Conservation (phyloP, 2,329 filamentous ascomycete genomes). For the Stachybotrys elegans region DNA sequence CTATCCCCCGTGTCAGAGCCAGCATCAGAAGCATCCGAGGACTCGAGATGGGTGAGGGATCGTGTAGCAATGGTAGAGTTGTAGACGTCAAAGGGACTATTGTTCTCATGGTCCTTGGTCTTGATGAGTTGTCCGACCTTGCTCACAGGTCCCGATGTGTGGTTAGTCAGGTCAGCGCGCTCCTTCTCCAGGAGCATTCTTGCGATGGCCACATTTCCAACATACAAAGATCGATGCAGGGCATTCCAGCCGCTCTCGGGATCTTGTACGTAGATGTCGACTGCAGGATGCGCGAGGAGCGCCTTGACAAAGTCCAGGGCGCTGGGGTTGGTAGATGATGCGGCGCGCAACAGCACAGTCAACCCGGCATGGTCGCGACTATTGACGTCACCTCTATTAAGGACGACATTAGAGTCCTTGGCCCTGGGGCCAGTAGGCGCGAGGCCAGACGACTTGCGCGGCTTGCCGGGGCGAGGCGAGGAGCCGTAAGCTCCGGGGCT, state of each 20-base stretch:
- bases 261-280: slow-evolving; percentile 85
- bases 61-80: slow-evolving; percentile 78
- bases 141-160: slow-evolving; percentile 53
- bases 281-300: slow-evolving; percentile 73
- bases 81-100: slow-evolving; percentile 91
- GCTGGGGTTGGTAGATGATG: slow-evolving; percentile 65
- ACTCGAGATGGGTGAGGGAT: slow-evolving; percentile 49
- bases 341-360: slow-evolving; percentile 79
- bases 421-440: slow-evolving; percentile 35
- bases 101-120: slow-evolving; percentile 91
- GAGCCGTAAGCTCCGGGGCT: slow-evolving; percentile 38
- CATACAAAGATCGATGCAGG: slow-evolving; percentile 84
- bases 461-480: slow-evolving; percentile 47
- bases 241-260: slow-evolving; percentile 94
- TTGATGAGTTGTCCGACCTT: slow-evolving; percentile 77
- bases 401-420: slow-evolving; percentile 37
- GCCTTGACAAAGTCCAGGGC: slow-evolving; percentile 72
- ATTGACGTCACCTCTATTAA: slow-evolving; percentile 69
- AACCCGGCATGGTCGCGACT: slow-evolving; percentile 75
- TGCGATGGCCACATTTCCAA: slow-evolving; percentile 83
- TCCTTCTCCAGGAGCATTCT: slow-evolving; percentile 77
- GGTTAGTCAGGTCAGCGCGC: slow-evolving; percentile 55
- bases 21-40: slow-evolving; percentile 43
- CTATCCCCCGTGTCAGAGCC: slow-evolving; percentile 53
- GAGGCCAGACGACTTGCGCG: slow-evolving; percentile 48